A percentile compares a stretch with the other conserved stretches of the same genome.
These are phyloP conservation scores for Jaenimonas drosophilae DNA, from an alignment of 208 protist genomes.

Conservation along the genomic window DNA sequence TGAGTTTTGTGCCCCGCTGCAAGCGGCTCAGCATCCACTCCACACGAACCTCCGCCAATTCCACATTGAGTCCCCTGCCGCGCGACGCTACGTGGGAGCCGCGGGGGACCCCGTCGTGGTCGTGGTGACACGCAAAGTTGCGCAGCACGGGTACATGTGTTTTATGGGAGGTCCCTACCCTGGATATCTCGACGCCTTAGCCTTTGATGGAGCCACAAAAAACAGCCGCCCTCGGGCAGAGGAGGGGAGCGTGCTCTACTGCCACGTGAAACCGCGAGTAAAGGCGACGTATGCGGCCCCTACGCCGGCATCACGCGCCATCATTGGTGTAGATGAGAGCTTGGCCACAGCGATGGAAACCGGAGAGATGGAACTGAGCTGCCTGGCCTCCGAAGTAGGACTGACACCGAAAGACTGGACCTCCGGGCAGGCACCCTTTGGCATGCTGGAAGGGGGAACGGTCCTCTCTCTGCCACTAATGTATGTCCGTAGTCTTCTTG, in stretches of 20 bases:
- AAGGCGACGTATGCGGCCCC: not conserved
- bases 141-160: slow-evolving; percentile 49
- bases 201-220: slow-evolving; percentile 84
- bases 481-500: slow-evolving; percentile 57
- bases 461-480: slow-evolving; percentile 51
- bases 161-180: slow-evolving; percentile 35
- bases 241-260: slow-evolving; percentile 74
- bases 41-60: slow-evolving; percentile 18
- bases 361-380: slow-evolving; percentile 60
- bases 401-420: slow-evolving; percentile 77
- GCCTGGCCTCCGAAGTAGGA: slow-evolving; percentile 56
- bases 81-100: slow-evolving; percentile 39
- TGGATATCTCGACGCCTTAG: slow-evolving; percentile 54
- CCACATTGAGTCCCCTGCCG: slow-evolving; percentile 31
- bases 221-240: slow-evolving; percentile 49
- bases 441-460: slow-evolving; percentile 52
- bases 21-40: slow-evolving; percentile 11
- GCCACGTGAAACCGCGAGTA: slow-evolving; percentile 37
- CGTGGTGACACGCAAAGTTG: slow-evolving; percentile 35
- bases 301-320: not conserved
- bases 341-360: not conserved
- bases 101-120: slow-evolving; percentile 65
- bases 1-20: slow-evolving; percentile 48
- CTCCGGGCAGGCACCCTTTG: slow-evolving; percentile 67
- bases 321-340: slow-evolving; percentile 1